These are phyloP conservation scores for Cymbopogon citratus DNA, from an alignment of 176 grass and related monocot genomes.

Conservation along the genomic window DNA sequence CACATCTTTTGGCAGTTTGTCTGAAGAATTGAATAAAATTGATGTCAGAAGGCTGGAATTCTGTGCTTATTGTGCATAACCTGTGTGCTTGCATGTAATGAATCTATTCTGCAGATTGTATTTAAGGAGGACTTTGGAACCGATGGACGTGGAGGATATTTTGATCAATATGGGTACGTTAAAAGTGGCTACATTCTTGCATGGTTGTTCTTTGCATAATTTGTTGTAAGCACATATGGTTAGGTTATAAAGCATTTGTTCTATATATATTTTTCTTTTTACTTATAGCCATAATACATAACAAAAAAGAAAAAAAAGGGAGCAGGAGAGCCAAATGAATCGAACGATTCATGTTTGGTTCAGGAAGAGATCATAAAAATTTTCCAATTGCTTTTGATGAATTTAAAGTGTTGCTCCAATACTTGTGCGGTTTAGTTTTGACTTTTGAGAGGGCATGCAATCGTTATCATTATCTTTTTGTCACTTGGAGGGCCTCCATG, in stretches of 20 bases:
- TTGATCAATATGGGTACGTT: constrained; percentile 94
- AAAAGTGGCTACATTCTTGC: background rate
- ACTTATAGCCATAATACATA: too few species aligned
- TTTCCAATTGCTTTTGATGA: constrained; percentile 1
- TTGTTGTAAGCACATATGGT: background rate
- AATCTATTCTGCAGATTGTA: constrained; percentile 63
- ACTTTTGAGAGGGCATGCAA: background rate
- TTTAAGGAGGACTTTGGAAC: constrained; percentile 94
- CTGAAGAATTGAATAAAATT: background rate
- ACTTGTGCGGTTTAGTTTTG: background rate
- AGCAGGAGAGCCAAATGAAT: too few species aligned
- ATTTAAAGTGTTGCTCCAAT: background rate
- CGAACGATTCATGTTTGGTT: too few species aligned
- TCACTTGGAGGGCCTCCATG: background rate
- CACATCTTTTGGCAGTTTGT: background rate
- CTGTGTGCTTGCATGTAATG: constrained; percentile 1
- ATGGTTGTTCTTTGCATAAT: background rate
- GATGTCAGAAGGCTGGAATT: background rate
- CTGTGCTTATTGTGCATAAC: background rate
- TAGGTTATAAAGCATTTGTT: background rate
- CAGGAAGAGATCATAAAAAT: too few species aligned
- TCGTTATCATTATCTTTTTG: background rate
- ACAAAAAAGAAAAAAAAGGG: too few species aligned
- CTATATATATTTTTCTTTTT: background rate
- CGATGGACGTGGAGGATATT: constrained; percentile 89